phyloP scores from a whole-genome alignment of 1,284 basidiomycete genomes.

The Rhizopogon parksii region DNA sequence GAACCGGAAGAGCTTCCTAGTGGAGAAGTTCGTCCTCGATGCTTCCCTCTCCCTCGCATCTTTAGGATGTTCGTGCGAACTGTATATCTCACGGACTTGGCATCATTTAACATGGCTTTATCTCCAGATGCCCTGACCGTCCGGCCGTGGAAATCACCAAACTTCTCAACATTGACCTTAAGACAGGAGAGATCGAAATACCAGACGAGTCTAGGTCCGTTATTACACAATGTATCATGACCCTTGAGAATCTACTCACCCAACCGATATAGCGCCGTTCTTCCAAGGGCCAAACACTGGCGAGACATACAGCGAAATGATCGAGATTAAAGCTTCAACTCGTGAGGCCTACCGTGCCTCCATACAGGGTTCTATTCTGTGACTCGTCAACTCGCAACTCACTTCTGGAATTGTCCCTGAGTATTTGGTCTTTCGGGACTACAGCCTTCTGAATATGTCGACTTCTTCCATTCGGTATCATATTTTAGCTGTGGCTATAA shows the following conservation, averaged over 20 bases:
- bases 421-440: background rate
- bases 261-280: conserved; percentile 28
- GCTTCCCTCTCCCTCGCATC: conserved; percentile 65
- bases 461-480: background rate
- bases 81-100: background rate
- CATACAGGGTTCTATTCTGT: background rate
- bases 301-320: conserved; percentile 34
- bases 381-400: background rate
- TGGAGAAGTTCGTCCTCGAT: conserved; percentile 39
- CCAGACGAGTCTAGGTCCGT: conserved; percentile 41
- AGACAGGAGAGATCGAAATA: conserved; percentile 59
- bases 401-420: background rate
- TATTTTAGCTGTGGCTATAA: background rate
- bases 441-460: background rate
- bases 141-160: conserved; percentile 70
- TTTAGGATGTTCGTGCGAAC: conserved; percentile 56
- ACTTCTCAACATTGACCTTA: conserved; percentile 44
- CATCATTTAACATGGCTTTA: conserved; percentile 6
- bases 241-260: background rate
- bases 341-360: background rate
- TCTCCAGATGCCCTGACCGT: conserved; percentile 50
- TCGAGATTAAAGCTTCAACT: background rate
- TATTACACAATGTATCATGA: conserved; percentile 1
- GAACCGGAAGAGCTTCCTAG: conserved; percentile 30
- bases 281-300: conserved; percentile 49